A percentile compares a stretch with the other conserved stretches of the same genome.
These are phyloP conservation scores for Leptographium procerum DNA, from an alignment of 2,329 filamentous ascomycete species.

Conservation along the genomic window DNA sequence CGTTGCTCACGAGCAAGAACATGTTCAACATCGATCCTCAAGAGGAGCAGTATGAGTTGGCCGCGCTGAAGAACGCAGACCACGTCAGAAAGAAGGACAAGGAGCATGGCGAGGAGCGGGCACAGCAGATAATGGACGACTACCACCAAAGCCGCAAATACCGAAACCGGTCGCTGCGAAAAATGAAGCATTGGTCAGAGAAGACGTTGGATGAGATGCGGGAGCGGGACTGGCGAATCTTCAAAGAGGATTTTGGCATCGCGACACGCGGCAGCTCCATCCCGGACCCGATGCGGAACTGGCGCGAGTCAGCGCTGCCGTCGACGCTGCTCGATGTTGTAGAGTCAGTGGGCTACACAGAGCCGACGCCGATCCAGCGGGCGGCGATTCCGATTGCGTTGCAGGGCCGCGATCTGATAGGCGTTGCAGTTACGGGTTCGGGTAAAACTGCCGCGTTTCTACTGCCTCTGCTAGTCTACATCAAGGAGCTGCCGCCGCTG, in stretches of 20 bases:
- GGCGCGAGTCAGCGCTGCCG: constrained; percentile 76
- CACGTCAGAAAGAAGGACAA: constrained; percentile 50
- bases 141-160: constrained; percentile 67
- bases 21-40: constrained; percentile 8
- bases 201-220: constrained; percentile 90
- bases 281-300: constrained; percentile 92
- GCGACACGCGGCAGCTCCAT: constrained; percentile 83
- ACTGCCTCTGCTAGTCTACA: constrained; percentile 85
- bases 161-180: constrained; percentile 56
- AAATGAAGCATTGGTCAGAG: constrained; percentile 88
- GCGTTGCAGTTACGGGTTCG: constrained; percentile 94
- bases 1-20: constrained; percentile 8
- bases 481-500: constrained; percentile 76
- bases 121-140: constrained; percentile 73
- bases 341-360: constrained; percentile 74
- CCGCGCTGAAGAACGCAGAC: constrained; percentile 10
- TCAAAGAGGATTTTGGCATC: constrained; percentile 99
- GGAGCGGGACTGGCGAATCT: constrained; percentile 96
- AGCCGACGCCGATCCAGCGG: constrained; percentile 84
- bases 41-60: constrained; percentile 11
- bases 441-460: constrained; percentile 97
- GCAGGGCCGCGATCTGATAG: constrained; percentile 89
- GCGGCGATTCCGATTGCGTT: constrained; percentile 92
- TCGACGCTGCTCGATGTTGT: constrained; percentile 70
- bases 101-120: constrained; percentile 65